Conservation (phyloP, 805 yeast species). For the Kuraishia borneana region DNA sequence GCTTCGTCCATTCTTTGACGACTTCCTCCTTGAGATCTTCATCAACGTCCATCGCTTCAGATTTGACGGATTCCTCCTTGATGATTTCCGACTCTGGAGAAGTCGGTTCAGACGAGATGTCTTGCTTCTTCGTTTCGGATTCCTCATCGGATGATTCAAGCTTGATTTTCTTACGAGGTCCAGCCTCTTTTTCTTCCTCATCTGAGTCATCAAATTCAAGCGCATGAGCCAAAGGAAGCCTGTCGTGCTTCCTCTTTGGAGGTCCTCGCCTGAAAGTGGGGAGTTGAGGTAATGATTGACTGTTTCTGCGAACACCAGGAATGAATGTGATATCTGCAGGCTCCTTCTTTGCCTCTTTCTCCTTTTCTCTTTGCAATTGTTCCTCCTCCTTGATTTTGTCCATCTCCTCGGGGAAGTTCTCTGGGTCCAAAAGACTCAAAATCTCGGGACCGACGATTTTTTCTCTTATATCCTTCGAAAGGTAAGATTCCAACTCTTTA, state of each 20-base stretch:
- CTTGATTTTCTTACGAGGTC: background rate
- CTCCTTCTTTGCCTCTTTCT: conserved; percentile 5
- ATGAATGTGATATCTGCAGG: background rate
- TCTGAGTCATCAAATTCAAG: conserved; percentile 3
- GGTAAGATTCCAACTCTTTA: conserved; percentile 50
- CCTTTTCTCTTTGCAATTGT: conserved; percentile 14
- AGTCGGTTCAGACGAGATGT: background rate
- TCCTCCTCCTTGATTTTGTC: conserved; percentile 21
- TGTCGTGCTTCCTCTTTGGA: too few species aligned
- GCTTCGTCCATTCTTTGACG: conserved; percentile 15
- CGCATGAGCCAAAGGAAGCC: too few species aligned
- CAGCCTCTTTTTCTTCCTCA: conserved; percentile 1
- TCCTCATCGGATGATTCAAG: conserved; percentile 16
- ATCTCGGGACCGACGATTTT: conserved; percentile 62
- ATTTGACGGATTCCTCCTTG: background rate
- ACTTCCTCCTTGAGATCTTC: conserved; percentile 6
- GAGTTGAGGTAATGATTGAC: conserved; percentile 8
- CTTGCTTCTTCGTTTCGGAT: conserved; percentile 13
- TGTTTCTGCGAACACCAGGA: background rate
- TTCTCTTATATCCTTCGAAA: conserved; percentile 65
- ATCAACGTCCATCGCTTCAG: conserved; percentile 4
- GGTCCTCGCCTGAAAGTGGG: conserved; percentile 9
- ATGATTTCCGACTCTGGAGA: background rate
- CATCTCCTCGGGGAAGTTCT: conserved; percentile 39
- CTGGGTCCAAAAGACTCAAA: conserved; percentile 47